phyloP scores from a whole-genome alignment of 169 alveolate species.

The Cryptosporidium parvum region DNA sequence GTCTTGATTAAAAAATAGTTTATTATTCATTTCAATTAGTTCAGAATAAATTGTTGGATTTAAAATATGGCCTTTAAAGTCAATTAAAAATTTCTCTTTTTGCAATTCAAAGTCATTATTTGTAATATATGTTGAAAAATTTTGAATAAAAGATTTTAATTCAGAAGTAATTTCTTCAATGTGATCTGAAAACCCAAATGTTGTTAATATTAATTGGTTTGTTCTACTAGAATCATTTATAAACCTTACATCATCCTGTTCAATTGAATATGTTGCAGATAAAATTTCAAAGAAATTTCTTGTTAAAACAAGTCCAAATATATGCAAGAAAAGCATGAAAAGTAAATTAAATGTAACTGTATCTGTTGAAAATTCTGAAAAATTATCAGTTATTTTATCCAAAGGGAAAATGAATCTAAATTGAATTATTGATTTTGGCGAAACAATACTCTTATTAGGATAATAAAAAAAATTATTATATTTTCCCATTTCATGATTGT shows the following conservation, averaged over 20 bases:
- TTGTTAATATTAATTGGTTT: background rate
- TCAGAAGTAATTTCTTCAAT: background rate
- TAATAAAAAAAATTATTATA: conserved; percentile 17
- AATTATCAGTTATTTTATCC: conserved; percentile 1
- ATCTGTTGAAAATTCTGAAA: background rate
- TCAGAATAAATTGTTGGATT: conserved; percentile 5
- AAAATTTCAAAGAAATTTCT: background rate
- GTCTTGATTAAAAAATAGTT: conserved; percentile 14
- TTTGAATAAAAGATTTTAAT: background rate
- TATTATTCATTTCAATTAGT: background rate
- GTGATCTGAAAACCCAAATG: conserved; percentile 22
- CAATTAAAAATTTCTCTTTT: background rate
- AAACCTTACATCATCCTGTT: background rate
- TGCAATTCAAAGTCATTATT: background rate
- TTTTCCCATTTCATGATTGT: background rate
- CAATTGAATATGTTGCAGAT: background rate
- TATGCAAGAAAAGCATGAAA: no score
- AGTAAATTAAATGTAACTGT: background rate
- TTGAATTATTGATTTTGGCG: conserved; percentile 12
- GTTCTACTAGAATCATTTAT: background rate
- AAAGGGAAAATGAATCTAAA: conserved; percentile 21
- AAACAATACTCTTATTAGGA: conserved; percentile 3
- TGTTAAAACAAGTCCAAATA: background rate
- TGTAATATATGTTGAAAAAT: background rate
- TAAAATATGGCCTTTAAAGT: background rate